Evolutionary conservation across 805 yeast species (phyloP), one percentile per base, ranked within the genome.

Genomic region (Maudiozyma bulderi): DNA sequence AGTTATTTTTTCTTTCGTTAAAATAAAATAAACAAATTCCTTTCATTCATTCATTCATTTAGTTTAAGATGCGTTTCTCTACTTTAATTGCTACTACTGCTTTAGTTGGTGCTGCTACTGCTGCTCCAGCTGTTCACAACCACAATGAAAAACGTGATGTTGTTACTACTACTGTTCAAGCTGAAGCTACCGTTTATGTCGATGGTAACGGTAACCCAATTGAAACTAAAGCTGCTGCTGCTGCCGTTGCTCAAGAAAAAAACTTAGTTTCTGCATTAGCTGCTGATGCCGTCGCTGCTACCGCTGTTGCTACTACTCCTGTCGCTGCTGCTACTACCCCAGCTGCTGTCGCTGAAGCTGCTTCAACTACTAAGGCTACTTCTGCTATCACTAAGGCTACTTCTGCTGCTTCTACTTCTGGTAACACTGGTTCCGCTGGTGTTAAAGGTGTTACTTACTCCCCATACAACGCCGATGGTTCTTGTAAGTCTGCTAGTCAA

Each of bases 391-490:
- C 64, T 29, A 51, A 69, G 13, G 49, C 70, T 43, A 50, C 73
- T 38, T 53, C 68, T 43, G 53, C 70, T 50, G 43, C 69, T 45
- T 45, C 71, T 6, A 66, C 34, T 32, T 31, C 42, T 35, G 62
- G 52, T 56, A 69, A 60, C 63, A 53, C 65, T 28, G 72, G 57
- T 62, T 64, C 73, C 71, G 31, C 73, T 33, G 75, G 76, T 54
- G 73, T 82, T 54, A 80, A 75, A 67, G 95, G 93, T 76, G 73
- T 86, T 61, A 80, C 89, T 52, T 86, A 86, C 77, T 80, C 91
- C 47, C 95, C 95, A 59, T 86, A 86, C 78, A 72, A 80, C 52
- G 65, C 75, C 52, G 66, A 74, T 52, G 91, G 90, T 68, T 69
- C 69, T 31, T 86, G 95, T 75, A 86, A 85, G 73, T 62, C 82